Conservation (phyloP, 495 filamentous ascomycete genomes). For the Tuber microsphaerosporum region DNA sequence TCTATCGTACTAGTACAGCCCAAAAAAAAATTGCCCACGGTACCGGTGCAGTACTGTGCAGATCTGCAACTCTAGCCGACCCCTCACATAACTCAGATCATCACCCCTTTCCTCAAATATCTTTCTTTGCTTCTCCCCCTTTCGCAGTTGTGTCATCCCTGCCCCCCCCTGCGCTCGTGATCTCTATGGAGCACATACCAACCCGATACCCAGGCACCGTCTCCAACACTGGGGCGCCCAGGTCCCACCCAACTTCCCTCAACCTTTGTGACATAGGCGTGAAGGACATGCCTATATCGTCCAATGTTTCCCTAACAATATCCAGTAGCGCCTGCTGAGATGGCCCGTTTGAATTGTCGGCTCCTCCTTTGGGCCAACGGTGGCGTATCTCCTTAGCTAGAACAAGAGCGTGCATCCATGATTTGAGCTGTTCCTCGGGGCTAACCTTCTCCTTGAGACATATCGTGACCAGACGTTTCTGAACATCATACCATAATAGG, state of each 20-base stretch:
- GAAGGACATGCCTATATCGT: constrained; percentile 44
- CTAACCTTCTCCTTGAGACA: constrained; percentile 57
- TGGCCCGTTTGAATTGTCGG: constrained; percentile 19
- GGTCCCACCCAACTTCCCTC: constrained; percentile 53
- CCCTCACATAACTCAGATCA: neutral
- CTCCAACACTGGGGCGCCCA: constrained; percentile 54
- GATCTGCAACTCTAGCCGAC: neutral
- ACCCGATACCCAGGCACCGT: constrained; percentile 49
- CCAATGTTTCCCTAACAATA: constrained; percentile 42
- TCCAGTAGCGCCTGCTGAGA: constrained; percentile 32
- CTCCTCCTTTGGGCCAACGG: constrained; percentile 18
- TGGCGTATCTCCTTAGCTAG: constrained; percentile 46
- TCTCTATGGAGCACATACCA: constrained; percentile 33
- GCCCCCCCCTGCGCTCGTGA: constrained; percentile 26
- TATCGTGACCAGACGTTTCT: constrained; percentile 50
- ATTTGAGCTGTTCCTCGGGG: constrained; percentile 53
- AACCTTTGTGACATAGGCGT: constrained; percentile 45
- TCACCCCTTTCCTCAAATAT: constrained; percentile 10
- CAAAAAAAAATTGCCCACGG: neutral
- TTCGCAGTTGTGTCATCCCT: constrained; percentile 24
- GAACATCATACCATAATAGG: constrained; percentile 51
- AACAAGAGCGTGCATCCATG: constrained; percentile 68
- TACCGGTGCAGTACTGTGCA: neutral
- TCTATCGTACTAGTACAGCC: neutral
- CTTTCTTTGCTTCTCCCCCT: constrained; percentile 27